Conservation (phyloP, 768 basidiomycete genomes). For the Lyophyllum shimeji region DNA sequence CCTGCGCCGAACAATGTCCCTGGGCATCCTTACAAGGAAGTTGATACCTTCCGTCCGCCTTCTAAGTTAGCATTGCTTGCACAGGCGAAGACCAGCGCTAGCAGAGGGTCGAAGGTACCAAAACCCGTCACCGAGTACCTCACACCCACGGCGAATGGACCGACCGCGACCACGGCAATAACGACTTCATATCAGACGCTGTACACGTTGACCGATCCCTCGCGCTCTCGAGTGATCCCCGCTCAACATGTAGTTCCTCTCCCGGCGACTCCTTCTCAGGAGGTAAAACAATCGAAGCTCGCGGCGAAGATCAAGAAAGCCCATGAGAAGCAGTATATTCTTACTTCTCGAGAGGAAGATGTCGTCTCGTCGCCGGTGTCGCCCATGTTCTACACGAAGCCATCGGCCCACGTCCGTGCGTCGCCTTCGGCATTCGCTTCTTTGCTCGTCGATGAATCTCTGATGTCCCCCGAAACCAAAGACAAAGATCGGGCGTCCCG, state of each 20-base stretch:
- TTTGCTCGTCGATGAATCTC: conserved; percentile 58
- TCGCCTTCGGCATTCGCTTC: conserved; percentile 78
- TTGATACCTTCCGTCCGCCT: conserved; percentile 37
- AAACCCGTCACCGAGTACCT: conserved; percentile 65
- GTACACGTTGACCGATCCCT: conserved; percentile 57
- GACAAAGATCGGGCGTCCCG: conserved; percentile 23
- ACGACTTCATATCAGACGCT: conserved; percentile 79
- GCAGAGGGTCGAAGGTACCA: conserved; percentile 45
- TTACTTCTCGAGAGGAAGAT: conserved; percentile 39
- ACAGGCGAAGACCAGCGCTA: conserved; percentile 49
- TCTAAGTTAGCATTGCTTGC: conserved; percentile 79
- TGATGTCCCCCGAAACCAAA: conserved; percentile 36
- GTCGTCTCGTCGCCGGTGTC: conserved; percentile 34
- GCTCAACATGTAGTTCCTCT: conserved; percentile 46
- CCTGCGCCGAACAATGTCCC: conserved; percentile 4
- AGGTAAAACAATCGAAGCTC: conserved; percentile 64
- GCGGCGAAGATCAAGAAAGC: conserved; percentile 71
- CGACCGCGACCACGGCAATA: conserved; percentile 82
- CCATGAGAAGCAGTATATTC: conserved; percentile 39
- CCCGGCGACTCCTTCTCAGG: conserved; percentile 26
- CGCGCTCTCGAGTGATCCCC: conserved; percentile 38
- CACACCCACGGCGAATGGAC: conserved; percentile 78
- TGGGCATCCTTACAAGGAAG: conserved; percentile 27
- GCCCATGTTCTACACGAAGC: conserved; percentile 58
- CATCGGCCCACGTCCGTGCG: conserved; percentile 59